phyloP scores from a whole-genome alignment of 257 asterid genomes.

The Solanum tarijense region DNA sequence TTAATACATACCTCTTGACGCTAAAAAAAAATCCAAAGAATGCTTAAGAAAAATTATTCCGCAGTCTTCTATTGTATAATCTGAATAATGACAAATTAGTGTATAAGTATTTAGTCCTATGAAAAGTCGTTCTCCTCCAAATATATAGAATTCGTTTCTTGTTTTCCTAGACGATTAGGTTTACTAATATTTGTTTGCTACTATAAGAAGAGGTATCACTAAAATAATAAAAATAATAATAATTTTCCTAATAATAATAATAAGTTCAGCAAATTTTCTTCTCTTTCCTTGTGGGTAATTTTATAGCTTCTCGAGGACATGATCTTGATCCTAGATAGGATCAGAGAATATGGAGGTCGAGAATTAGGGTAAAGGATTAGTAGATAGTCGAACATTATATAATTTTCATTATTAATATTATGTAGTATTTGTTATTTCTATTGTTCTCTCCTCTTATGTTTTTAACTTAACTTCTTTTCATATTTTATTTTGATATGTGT shows the following conservation, averaged over 20 bases:
- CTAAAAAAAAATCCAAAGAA: not conserved
- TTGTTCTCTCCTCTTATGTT: not conserved
- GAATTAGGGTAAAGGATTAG: not conserved
- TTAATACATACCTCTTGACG: not conserved
- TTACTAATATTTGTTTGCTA: not conserved
- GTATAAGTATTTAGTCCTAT: not conserved
- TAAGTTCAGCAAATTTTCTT: not conserved
- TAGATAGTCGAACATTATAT: not conserved
- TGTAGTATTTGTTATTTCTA: not conserved
- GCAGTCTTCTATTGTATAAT: not conserved
- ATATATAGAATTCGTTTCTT: not conserved
- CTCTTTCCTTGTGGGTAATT: not conserved
- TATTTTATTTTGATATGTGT: not conserved
- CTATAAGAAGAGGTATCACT: not conserved
- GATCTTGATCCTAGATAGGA: not conserved
- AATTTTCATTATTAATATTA: not conserved
- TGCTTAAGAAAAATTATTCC: not conserved
- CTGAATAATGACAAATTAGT: not conserved
- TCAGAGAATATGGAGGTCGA: not conserved
- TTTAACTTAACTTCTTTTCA: not conserved
- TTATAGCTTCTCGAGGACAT: not conserved
- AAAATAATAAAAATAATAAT: not conserved
- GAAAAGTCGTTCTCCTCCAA: not conserved
- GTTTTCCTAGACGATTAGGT: not conserved
- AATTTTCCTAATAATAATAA: not conserved